These are phyloP conservation scores for Rhamnella rubrinervis DNA, from an alignment of 331 rosid species.

Conservation along the genomic window DNA sequence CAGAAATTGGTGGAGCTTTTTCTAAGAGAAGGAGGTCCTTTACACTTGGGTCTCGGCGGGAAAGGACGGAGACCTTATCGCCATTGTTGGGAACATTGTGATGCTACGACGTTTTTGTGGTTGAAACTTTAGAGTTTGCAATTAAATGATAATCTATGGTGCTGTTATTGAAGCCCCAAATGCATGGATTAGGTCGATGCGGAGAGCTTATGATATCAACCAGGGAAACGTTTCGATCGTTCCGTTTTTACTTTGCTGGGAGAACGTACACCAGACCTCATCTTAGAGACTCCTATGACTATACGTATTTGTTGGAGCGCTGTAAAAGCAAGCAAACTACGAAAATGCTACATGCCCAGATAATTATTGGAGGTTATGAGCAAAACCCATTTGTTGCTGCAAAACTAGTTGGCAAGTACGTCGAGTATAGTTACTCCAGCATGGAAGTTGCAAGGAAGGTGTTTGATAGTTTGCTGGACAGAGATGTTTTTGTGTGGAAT, in stretches of 20 bases:
- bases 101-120: too few species aligned
- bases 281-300: slow-evolving; percentile 37
- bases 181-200: slow-evolving; percentile 38
- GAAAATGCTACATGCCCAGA: slow-evolving; percentile 57
- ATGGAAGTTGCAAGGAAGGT: slow-evolving; percentile 52
- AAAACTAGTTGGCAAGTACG: slow-evolving; percentile 55
- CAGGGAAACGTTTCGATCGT: background rate
- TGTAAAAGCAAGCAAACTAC: slow-evolving; percentile 37
- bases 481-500: slow-evolving; percentile 73
- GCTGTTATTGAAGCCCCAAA: slow-evolving; percentile 15
- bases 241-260: slow-evolving; percentile 12
- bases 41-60: too few species aligned
- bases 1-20: too few species aligned
- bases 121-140: too few species aligned
- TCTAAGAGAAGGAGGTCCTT: too few species aligned
- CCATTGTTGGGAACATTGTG: too few species aligned
- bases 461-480: slow-evolving; percentile 61
- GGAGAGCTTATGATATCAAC: slow-evolving; percentile 16
- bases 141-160: background rate
- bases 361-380: slow-evolving; percentile 43
- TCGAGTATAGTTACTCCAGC: slow-evolving; percentile 10
- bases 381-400: slow-evolving; percentile 57
- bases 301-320: slow-evolving; percentile 35
- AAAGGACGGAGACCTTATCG: too few species aligned
- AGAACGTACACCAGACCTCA: slow-evolving; percentile 10